Evolutionary conservation across 305 asterid genomes (phyloP), one percentile per base, ranked within the genome.

Genomic region (Fraxinus platypoda): DNA sequence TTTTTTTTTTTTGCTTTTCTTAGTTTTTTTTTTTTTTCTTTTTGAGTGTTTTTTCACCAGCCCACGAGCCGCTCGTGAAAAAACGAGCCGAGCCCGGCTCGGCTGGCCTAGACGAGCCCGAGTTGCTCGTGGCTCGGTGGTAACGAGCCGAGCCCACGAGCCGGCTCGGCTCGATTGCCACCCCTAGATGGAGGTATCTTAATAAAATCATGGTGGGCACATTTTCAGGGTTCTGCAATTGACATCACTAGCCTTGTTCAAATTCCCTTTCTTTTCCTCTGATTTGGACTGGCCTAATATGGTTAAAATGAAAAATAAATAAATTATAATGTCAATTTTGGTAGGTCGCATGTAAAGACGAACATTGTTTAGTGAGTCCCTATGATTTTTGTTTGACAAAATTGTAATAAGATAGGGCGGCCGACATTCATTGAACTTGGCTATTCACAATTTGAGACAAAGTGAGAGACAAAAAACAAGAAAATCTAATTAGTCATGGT

Each of bases 191-290:
- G 41, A 12, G 2, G 66, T 62, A 35, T 4, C 38, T 62, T 59
- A 78, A 78, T 78, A 21, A 78, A 78, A 62, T 57, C 59, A 78
- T 78, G 81, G 75, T 17, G 73, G 81, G 35, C 62, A 12, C 41
- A 74, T 64, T 4, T 13, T 31, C 11, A 57, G 49, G 73, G 30
- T 52, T 33, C 31, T 41, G 81, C 62, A 33, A n/a, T 17, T 59
- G 19, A 35, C 81, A 28, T 62, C 81, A 78, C 41, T 30, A 66
- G 73, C 30, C 73, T 66, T 66, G 4, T 66, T 66, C 73, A 66
- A 66, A 66, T 66, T 66, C 73, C n/a, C 34, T 19, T 23, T 1
- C 17, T 8, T 64, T 9, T 25, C 17, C 72, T 66, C 34, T 66
- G 73, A 66, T 25, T 0, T 66, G 6, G 35, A 66, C 34, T 0